These are phyloP conservation scores for Nicotiana tabacum DNA, from an alignment of 257 asterid species.

Conservation along the genomic window DNA sequence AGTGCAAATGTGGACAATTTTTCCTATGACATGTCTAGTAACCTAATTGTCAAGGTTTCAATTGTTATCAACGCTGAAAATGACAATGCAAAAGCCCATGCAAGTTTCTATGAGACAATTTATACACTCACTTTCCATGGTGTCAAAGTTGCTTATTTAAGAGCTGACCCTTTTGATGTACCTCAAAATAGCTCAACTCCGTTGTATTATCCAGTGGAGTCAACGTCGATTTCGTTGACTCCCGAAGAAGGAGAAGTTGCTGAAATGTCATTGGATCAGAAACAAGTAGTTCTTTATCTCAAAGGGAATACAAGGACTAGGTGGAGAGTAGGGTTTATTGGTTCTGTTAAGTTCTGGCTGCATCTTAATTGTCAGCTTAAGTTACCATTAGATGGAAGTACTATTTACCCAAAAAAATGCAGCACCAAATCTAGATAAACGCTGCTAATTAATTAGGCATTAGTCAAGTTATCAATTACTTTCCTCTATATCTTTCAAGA, in stretches of 20 bases:
- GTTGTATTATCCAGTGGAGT: conserved; percentile 37
- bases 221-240: conserved; percentile 50
- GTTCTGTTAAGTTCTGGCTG: conserved; percentile 62
- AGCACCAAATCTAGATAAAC: conserved; percentile 32
- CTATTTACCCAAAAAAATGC: conserved; percentile 48
- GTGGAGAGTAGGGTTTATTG: conserved; percentile 63
- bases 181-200: conserved; percentile 32
- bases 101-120: conserved; percentile 37
- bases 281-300: conserved; percentile 30
- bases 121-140: conserved; percentile 43
- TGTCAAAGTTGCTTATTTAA: conserved; percentile 38
- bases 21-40: conserved; percentile 48
- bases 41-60: conserved; percentile 43
- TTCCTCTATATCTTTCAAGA: not conserved
- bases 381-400: conserved; percentile 36
- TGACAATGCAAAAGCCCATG: conserved; percentile 48
- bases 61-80: conserved; percentile 49
- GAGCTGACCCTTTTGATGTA: conserved; percentile 39
- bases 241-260: conserved; percentile 40
- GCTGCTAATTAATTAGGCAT: not conserved
- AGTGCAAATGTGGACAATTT: conserved; percentile 54
- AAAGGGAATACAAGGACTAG: conserved; percentile 55
- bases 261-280: conserved; percentile 24
- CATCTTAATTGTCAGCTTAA: conserved; percentile 54
- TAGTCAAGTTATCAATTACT: not conserved